Evolutionary conservation across 441 rosid species (phyloP).

Genomic region (Syzygium syzygioides): DNA sequence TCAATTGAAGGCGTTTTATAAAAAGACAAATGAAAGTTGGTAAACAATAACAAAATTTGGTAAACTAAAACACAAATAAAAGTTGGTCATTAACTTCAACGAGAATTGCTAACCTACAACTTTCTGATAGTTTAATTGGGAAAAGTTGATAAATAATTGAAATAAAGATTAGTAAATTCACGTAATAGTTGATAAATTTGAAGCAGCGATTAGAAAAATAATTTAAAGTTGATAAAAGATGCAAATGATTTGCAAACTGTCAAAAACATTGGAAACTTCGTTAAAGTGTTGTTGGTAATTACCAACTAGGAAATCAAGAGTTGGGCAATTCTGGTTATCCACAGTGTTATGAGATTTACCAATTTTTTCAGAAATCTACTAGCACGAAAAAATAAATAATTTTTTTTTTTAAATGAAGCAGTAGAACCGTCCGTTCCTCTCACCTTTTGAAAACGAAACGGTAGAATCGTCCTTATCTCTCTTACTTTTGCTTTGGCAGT

Average conservation of each 20-base stretch:
- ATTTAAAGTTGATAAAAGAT: neutral
- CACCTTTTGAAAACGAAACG: neutral
- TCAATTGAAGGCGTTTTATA: too few relatives aligned
- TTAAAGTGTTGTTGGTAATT: neutral
- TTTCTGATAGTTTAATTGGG: too few relatives aligned
- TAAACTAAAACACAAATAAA: neutral
- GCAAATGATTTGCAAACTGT: neutral
- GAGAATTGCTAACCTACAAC: neutral
- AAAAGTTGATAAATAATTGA: neutral
- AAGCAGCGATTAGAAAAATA: neutral
- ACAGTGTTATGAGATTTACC: neutral
- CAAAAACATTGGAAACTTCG: neutral
- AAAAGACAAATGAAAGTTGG: neutral
- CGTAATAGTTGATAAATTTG: neutral
- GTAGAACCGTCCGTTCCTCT: neutral
- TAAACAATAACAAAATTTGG: neutral
- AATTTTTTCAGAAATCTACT: neutral
- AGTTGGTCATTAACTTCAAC: neutral
- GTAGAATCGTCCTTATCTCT: neutral
- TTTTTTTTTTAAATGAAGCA: neutral
- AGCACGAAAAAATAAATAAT: neutral
- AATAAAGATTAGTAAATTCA: neutral
- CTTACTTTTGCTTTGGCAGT: neutral
- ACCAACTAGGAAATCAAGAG: neutral
- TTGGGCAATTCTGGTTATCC: neutral